Evolutionary conservation across 2,329 filamentous ascomycete genomes (phyloP).

Genomic region (Trichoderma arundinaceum): DNA sequence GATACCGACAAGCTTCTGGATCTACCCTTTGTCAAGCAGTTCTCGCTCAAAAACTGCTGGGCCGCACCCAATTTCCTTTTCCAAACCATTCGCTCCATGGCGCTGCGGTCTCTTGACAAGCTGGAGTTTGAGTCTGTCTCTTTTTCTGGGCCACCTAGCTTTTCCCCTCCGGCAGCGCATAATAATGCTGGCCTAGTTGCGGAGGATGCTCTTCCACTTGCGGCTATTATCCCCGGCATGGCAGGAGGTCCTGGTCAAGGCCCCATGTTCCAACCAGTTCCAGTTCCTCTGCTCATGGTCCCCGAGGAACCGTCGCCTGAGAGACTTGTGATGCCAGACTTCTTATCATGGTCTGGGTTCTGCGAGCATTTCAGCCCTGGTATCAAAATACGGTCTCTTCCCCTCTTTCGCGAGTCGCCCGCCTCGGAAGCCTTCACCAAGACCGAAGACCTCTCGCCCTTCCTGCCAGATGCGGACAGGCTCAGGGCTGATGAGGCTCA

Average conservation of each 20-base stretch:
- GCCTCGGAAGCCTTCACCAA: not conserved
- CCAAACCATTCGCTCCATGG: conserved; percentile 56
- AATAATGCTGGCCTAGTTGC: not conserved
- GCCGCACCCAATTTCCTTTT: conserved; percentile 63
- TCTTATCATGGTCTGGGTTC: conserved; percentile 50
- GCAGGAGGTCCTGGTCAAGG: not conserved
- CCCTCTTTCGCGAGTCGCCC: not conserved
- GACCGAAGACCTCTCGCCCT: not conserved
- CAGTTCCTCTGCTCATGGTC: not conserved
- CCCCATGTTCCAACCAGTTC: not conserved
- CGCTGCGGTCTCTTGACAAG: conserved; percentile 53
- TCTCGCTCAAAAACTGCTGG: conserved; percentile 74
- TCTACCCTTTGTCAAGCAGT: conserved; percentile 61
- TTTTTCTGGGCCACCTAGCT: conserved; percentile 55
- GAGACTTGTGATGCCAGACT: conserved; percentile 35
- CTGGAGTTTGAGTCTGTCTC: conserved; percentile 70
- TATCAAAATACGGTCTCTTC: conserved; percentile 38
- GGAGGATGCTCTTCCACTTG: not conserved
- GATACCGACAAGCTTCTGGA: conserved; percentile 50
- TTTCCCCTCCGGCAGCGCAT: conserved; percentile 34
- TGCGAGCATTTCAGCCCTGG: conserved; percentile 51
- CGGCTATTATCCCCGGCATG: not conserved
- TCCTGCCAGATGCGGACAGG: conserved; percentile 17
- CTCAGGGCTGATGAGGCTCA: conserved; percentile 40
- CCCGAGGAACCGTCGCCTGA: conserved; percentile 4